Evolutionary conservation across 2,329 filamentous ascomycete species (phyloP).

Genomic region (Paraphoma sp.): DNA sequence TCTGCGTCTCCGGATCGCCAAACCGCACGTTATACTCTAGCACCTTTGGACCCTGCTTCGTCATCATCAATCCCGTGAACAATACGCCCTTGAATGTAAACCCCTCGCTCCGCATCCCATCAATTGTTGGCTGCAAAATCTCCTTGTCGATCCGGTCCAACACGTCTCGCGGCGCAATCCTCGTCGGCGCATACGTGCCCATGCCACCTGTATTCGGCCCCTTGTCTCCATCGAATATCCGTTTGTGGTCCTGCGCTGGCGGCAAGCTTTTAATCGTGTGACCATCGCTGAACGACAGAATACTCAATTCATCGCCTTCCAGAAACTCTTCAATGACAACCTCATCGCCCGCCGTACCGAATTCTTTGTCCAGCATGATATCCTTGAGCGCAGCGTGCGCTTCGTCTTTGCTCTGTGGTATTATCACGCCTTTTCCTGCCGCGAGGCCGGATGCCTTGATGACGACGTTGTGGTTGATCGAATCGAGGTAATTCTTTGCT

Average conservation of each 20-base stretch:
- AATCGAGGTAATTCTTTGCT: constrained; percentile 72
- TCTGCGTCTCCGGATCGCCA: constrained; percentile 91
- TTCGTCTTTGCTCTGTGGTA: constrained; percentile 81
- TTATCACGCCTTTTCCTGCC: constrained; percentile 93
- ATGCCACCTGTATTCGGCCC: constrained; percentile 97
- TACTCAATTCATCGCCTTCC: constrained; percentile 88
- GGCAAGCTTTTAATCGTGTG: constrained; percentile 83
- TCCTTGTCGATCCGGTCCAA: constrained; percentile 78
- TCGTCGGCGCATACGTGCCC: constrained; percentile 90
- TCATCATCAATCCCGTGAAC: constrained; percentile 95
- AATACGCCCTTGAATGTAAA: constrained; percentile 68
- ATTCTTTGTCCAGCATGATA: constrained; percentile 89
- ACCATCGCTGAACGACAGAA: constrained; percentile 91
- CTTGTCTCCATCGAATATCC: constrained; percentile 85
- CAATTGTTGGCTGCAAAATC: constrained; percentile 87
- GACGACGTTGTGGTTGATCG: constrained; percentile 58
- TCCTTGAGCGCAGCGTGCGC: constrained; percentile 81
- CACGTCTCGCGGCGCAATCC: constrained; percentile 62
- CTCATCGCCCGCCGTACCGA: constrained; percentile 84
- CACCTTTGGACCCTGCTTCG: constrained; percentile 77
- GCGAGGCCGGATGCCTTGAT: constrained; percentile 95
- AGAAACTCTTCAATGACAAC: constrained; percentile 96
- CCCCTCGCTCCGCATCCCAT: constrained; percentile 82
- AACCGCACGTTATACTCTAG: constrained; percentile 95
- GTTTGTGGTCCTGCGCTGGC: constrained; percentile 95